phyloP scores from a whole-genome alignment of 257 asterid species.

The Marsdenia floribunda region DNA sequence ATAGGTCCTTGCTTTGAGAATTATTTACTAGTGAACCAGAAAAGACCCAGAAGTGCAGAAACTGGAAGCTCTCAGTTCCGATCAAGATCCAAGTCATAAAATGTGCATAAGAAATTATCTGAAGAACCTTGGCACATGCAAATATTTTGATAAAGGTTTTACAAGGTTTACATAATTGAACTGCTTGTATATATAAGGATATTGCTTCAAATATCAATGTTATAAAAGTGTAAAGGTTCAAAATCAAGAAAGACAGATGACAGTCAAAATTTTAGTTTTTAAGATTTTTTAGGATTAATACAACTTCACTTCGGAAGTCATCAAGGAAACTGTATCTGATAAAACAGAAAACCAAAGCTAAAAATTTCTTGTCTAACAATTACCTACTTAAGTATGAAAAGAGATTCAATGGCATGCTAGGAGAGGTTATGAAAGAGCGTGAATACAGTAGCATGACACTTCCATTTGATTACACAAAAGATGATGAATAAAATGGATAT shows the following conservation, averaged over 20 bases:
- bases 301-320: not conserved
- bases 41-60: not conserved
- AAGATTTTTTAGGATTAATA: not conserved
- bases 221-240: not conserved
- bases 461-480: not conserved
- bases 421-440: not conserved
- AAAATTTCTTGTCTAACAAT: not conserved
- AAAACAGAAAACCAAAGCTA: not conserved
- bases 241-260: not conserved
- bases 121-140: not conserved
- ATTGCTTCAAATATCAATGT: not conserved
- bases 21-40: not conserved
- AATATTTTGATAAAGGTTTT: not conserved
- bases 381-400: not conserved
- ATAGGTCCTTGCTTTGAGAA: not conserved
- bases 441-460: not conserved
- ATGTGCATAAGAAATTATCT: not conserved
- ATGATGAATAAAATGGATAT: not conserved
- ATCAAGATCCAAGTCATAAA: not conserved
- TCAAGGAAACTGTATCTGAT: not conserved
- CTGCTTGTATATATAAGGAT: not conserved
- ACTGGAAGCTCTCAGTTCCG: not conserved
- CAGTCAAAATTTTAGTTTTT: not conserved
- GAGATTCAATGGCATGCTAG: not conserved
- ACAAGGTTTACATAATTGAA: not conserved